Percentiles rank a stretch among this genome's conserved stretches.
phyloP scores from a whole-genome alignment of 2,329 filamentous ascomycete species.

The Claviceps sp. region DNA sequence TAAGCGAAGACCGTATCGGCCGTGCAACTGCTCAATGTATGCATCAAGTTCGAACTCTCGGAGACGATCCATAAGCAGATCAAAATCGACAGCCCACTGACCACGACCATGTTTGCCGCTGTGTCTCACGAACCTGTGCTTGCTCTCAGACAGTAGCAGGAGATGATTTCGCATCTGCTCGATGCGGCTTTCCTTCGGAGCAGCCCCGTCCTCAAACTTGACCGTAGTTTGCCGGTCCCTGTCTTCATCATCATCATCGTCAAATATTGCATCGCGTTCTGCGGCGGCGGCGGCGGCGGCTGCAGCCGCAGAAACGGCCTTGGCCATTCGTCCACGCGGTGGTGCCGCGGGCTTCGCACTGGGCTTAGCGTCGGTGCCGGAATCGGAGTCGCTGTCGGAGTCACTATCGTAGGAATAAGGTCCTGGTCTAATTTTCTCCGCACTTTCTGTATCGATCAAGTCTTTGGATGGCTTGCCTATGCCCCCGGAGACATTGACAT shows the following conservation, averaged over 20 bases:
- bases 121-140: slow-evolving; percentile 54
- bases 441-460: slow-evolving; percentile 31
- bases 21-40: slow-evolving; percentile 65
- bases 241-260: slow-evolving; percentile 13
- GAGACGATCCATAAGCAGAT: slow-evolving; percentile 54
- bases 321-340: slow-evolving; percentile 6
- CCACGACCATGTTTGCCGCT: slow-evolving; percentile 49
- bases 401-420: slow-evolving; percentile 21
- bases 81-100: slow-evolving; percentile 76
- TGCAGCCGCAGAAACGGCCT: slow-evolving; percentile 2
- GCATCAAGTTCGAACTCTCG: slow-evolving; percentile 70
- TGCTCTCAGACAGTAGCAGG: slow-evolving; percentile 56
- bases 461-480: slow-evolving; percentile 41
- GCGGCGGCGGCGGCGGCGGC: not conserved
- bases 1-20: slow-evolving; percentile 65
- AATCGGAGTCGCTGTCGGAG: slow-evolving; percentile 21
- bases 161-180: slow-evolving; percentile 59
- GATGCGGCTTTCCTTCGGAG: slow-evolving; percentile 32
- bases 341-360: not conserved
- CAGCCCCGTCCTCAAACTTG: slow-evolving; percentile 36
- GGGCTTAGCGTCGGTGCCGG: slow-evolving; percentile 18
- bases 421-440: slow-evolving; percentile 34
- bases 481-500: slow-evolving; percentile 39
- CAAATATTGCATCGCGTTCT: slow-evolving; percentile 16
- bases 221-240: slow-evolving; percentile 25